Conservation (phyloP, 169 alveolate species). For the Fabrea salina region DNA sequence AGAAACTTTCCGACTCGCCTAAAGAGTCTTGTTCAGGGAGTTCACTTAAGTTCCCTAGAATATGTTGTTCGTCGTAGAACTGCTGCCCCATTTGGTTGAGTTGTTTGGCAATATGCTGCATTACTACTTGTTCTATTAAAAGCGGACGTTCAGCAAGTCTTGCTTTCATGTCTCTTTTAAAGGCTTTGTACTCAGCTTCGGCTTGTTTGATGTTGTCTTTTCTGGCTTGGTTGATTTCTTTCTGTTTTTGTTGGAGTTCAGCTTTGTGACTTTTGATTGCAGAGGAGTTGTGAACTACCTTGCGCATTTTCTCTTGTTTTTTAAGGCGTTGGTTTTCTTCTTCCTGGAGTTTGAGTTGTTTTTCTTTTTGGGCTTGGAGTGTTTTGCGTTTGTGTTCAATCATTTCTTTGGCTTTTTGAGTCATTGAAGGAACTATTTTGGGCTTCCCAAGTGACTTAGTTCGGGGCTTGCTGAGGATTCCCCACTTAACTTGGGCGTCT, state of each 20-base stretch:
- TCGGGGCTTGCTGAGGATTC: not conserved
- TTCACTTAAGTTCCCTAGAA: no score
- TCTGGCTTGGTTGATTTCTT: not conserved
- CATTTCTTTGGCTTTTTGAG: conserved; percentile 43
- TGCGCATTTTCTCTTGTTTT: conserved; percentile 2
- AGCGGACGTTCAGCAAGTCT: conserved; percentile 45
- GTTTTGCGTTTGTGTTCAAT: conserved; percentile 49
- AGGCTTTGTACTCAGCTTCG: conserved; percentile 42
- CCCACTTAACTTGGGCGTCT: conserved; percentile 23
- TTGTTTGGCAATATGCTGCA: not conserved
- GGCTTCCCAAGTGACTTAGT: conserved; percentile 32
- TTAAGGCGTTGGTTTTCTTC: not conserved
- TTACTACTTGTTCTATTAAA: conserved; percentile 41
- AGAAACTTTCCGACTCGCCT: no score
- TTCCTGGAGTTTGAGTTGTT: not conserved
- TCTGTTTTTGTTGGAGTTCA: not conserved
- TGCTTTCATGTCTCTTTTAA: conserved; percentile 32
- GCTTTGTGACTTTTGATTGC: not conserved
- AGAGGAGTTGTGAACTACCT: not conserved
- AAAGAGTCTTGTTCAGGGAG: no score
- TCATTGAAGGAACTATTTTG: conserved; percentile 54
- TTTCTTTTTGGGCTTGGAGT: not conserved
- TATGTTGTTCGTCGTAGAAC: no score
- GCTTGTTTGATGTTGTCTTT: conserved; percentile 44
- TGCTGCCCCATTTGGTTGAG: conserved; percentile 1